Conservation (phyloP, 495 filamentous ascomycete genomes). For the Talaromyces trachyspermus region DNA sequence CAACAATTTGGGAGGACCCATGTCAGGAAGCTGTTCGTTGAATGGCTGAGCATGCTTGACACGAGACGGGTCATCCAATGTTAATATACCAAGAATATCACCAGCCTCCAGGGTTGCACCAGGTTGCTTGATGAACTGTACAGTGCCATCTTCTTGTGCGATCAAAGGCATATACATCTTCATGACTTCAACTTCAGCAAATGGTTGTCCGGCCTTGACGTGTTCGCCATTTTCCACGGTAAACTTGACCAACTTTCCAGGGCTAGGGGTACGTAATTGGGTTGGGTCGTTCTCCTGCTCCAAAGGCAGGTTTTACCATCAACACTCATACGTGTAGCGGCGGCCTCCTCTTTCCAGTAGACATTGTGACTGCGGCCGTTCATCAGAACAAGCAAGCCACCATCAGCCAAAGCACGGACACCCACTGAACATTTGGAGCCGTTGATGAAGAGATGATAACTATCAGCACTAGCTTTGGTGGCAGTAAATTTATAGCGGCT, state of each 20-base stretch:
- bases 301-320: constrained; percentile 96
- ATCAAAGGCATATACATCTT: constrained; percentile 99
- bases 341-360: constrained; percentile 99
- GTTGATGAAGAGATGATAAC: constrained; percentile 98
- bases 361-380: constrained; percentile 91
- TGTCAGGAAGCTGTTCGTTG: constrained; percentile 79
- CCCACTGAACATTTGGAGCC: constrained; percentile 94
- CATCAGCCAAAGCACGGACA: constrained; percentile 86
- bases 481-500: constrained; percentile 96
- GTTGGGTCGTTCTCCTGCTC: constrained; percentile 99
- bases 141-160: constrained; percentile 92
- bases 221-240: constrained; percentile 95
- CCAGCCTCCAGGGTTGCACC: constrained; percentile 96
- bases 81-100: constrained; percentile 96
- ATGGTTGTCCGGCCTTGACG: constrained; percentile 85
- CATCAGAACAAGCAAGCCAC: constrained; percentile 87
- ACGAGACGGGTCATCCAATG: constrained; percentile 89
- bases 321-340: constrained; percentile 89
- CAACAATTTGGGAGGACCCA: constrained; percentile 82
- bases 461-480: constrained; percentile 84
- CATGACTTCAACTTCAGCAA: constrained; percentile 99
- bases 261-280: constrained; percentile 87
- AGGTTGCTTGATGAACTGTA: constrained; percentile 98
- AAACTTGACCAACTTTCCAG: constrained; percentile 98
- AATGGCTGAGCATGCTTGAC: constrained; percentile 98